Conservation (phyloP, 2,329 filamentous ascomycete genomes). For the Fusarium sp. region DNA sequence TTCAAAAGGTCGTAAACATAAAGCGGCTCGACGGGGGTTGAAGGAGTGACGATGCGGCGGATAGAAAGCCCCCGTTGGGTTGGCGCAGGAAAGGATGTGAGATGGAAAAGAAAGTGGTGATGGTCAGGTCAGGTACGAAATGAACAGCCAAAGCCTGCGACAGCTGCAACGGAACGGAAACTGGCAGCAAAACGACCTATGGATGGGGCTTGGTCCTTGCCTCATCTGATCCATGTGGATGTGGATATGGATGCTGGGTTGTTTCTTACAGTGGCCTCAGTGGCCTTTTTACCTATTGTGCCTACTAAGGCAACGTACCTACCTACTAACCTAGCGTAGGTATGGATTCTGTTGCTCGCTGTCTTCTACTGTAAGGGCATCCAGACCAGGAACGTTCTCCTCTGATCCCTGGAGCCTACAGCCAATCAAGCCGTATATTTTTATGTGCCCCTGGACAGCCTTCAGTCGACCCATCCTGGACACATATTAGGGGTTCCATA, state of each 20-base stretch:
- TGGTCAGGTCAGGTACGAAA: constrained; percentile 38
- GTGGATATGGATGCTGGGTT: constrained; percentile 2
- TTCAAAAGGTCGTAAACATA: constrained; percentile 15
- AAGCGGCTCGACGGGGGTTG: constrained; percentile 24
- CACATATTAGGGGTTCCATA: constrained; percentile 45
- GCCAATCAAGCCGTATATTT: constrained; percentile 36
- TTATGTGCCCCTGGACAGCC: constrained; percentile 11
- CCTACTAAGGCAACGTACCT: not conserved
- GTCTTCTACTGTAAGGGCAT: constrained; percentile 13
- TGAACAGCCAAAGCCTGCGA: constrained; percentile 35
- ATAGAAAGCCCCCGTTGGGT: constrained; percentile 38
- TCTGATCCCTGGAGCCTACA: constrained; percentile 22
- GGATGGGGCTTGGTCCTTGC: constrained; percentile 40
- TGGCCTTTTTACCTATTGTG: not conserved
- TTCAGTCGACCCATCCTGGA: constrained; percentile 20
- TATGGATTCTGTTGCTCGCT: constrained; percentile 26
- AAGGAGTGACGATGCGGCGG: constrained; percentile 40
- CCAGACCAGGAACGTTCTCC: constrained; percentile 22
- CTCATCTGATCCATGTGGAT: constrained; percentile 15
- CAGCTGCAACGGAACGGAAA: constrained; percentile 33
- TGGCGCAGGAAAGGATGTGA: constrained; percentile 37
- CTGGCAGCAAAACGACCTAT: constrained; percentile 20
- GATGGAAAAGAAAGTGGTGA: constrained; percentile 40
- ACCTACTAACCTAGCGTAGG: not conserved
- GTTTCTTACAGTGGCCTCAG: constrained; percentile 32